These are phyloP conservation scores for Aureobasidium lini DNA, from an alignment of 2,329 filamentous ascomycete genomes.

Conservation along the genomic window DNA sequence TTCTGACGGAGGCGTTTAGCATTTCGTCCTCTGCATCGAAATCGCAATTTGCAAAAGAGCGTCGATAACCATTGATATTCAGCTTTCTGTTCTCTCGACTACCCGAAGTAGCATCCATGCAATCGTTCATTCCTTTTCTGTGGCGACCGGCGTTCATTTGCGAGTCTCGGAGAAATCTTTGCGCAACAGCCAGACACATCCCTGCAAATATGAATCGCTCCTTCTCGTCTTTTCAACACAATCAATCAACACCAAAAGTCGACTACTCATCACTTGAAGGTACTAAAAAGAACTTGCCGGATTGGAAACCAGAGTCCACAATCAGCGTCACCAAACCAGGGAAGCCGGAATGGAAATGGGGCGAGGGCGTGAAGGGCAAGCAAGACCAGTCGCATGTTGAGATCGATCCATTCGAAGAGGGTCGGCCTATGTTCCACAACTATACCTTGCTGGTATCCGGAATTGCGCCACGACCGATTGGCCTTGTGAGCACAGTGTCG, in stretches of 20 bases:
- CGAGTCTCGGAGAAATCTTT: too few species aligned
- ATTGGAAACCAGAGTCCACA: constrained; percentile 40
- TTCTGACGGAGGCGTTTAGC: too few species aligned
- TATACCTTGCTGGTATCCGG: constrained; percentile 85
- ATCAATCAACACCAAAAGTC: constrained; percentile 6
- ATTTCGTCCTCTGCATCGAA: too few species aligned
- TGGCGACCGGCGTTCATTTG: too few species aligned
- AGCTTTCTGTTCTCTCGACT: too few species aligned
- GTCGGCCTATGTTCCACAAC: constrained; percentile 59
- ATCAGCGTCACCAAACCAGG: neutral
- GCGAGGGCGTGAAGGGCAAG: neutral
- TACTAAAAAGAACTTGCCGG: constrained; percentile 28
- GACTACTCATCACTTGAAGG: neutral
- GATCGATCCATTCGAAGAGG: constrained; percentile 67
- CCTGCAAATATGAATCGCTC: too few species aligned
- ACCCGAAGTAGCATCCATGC: too few species aligned
- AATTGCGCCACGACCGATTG: constrained; percentile 19
- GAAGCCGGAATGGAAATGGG: neutral
- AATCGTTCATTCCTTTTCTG: too few species aligned
- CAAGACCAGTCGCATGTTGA: neutral
- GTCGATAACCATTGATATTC: too few species aligned
- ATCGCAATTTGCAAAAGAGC: too few species aligned
- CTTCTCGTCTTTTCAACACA: too few species aligned
- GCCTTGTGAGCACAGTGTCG: constrained; percentile 18
- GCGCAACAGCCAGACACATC: too few species aligned